Evolutionary conservation across 1,284 basidiomycete genomes (phyloP).

Genomic region (Malassezia slooffiae): DNA sequence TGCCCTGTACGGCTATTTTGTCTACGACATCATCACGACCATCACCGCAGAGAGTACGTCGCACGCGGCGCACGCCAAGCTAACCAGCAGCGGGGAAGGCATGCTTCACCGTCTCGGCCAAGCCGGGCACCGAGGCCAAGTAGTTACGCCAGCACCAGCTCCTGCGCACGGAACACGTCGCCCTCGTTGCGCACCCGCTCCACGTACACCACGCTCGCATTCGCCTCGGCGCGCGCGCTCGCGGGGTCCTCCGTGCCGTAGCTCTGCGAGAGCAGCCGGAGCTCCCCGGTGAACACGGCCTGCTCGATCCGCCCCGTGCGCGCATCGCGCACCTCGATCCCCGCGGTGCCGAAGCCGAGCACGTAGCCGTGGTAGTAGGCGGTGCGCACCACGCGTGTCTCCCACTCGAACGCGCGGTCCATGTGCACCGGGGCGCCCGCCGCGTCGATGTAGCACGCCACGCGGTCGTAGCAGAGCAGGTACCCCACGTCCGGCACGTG

Average conservation of each 20-base stretch:
- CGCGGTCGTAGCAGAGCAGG: constrained; percentile 79
- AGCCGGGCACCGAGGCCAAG: constrained; percentile 18
- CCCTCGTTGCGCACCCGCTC: constrained; percentile 4
- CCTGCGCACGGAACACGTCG: not conserved
- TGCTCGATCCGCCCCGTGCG: constrained; percentile 74
- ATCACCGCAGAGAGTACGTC: constrained; percentile 28
- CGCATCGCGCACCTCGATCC: constrained; percentile 82
- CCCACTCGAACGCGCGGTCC: constrained; percentile 78
- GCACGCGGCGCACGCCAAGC: not conserved
- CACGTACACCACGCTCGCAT: constrained; percentile 40
- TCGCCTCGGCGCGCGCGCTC: constrained; percentile 51
- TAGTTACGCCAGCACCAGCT: constrained; percentile 1
- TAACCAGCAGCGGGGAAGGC: constrained; percentile 7
- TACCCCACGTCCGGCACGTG: constrained; percentile 67
- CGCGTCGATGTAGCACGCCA: constrained; percentile 60
- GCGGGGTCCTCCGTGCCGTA: constrained; percentile 9
- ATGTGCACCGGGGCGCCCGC: constrained; percentile 49
- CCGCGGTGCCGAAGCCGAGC: constrained; percentile 76
- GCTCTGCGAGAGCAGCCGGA: constrained; percentile 50
- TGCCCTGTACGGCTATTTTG: constrained; percentile 64
- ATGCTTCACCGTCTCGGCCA: constrained; percentile 12
- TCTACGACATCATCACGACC: constrained; percentile 34
- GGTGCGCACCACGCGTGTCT: constrained; percentile 59
- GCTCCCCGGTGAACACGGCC: constrained; percentile 69
- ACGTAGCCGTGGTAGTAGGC: constrained; percentile 80